Evolutionary conservation across 805 yeast genomes (phyloP).

Genomic region (Lachancea fermentati): DNA sequence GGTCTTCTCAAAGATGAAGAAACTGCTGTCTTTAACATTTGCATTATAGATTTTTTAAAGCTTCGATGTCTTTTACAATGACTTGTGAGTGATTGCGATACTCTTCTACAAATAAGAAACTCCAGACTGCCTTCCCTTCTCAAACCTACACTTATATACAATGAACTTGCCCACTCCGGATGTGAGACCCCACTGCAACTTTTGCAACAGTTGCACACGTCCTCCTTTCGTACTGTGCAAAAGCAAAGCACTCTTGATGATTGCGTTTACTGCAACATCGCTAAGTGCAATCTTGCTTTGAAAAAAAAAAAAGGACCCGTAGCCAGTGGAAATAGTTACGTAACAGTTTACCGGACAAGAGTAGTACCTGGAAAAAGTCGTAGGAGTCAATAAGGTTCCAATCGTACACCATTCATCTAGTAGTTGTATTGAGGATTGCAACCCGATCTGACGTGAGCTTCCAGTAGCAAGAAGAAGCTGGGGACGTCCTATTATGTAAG

Average conservation of each 20-base stretch:
- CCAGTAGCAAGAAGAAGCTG: constrained; percentile 1
- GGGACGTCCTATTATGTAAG: no score
- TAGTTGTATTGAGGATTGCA: no score
- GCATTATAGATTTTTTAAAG: no score
- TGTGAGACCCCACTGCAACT: not conserved
- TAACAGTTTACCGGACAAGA: not conserved
- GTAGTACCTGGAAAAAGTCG: constrained; percentile 1
- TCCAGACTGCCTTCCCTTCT: no score
- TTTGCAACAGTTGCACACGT: not conserved
- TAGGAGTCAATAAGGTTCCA: not conserved
- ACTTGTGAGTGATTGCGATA: no score
- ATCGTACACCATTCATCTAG: no score
- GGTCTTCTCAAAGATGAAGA: constrained; percentile 6
- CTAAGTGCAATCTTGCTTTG: not conserved
- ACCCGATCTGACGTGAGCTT: not conserved
- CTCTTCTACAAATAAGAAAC: no score
- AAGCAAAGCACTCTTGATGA: no score
- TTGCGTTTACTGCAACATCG: not conserved
- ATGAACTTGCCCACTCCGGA: not conserved
- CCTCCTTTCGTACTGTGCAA: not conserved
- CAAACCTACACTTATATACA: not conserved
- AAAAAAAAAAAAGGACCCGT: not conserved
- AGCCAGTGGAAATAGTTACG: not conserved
- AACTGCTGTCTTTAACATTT: constrained; percentile 5
- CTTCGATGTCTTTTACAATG: no score